These are phyloP conservation scores for Xylaria intraflava DNA, from an alignment of 495 filamentous ascomycete genomes.

Conservation along the genomic window DNA sequence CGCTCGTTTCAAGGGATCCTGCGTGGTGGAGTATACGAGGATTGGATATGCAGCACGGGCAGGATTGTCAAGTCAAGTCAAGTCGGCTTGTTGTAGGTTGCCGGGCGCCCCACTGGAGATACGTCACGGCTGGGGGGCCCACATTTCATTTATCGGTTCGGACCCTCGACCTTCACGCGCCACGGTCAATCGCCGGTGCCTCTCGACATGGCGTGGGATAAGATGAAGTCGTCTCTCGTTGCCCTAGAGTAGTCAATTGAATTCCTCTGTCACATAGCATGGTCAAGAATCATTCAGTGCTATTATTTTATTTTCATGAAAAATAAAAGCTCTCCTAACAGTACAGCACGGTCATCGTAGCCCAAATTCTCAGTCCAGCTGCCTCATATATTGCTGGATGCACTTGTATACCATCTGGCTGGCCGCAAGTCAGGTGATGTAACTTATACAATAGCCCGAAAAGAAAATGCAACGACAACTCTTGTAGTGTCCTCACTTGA, in stretches of 20 bases:
- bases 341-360: slow-evolving; percentile 11
- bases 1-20: not conserved
- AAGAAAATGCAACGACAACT: slow-evolving; percentile 6
- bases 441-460: slow-evolving; percentile 22
- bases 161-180: not conserved
- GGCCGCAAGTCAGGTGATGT: slow-evolving; percentile 1
- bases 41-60: not conserved
- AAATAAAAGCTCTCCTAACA: slow-evolving; percentile 1
- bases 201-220: too few species aligned
- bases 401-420: slow-evolving; percentile 6
- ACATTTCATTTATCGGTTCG: not conserved
- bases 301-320: slow-evolving; percentile 3
- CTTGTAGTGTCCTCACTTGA: slow-evolving; percentile 9
- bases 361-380: slow-evolving; percentile 25
- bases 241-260: not conserved
- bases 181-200: too few species aligned
- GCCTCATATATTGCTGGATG: slow-evolving; percentile 15
- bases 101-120: not conserved
- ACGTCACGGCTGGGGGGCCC: not conserved
- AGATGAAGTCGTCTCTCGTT: too few species aligned
- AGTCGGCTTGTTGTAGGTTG: not conserved
- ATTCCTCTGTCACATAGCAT: too few species aligned
- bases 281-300: not conserved
- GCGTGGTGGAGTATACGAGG: not conserved
- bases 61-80: not conserved